A percentile compares a stretch with the other conserved stretches of the same genome.
Evolutionary conservation across 1,139 yeast genomes (phyloP).

Genomic region (Geotrichum carabidarum): DNA sequence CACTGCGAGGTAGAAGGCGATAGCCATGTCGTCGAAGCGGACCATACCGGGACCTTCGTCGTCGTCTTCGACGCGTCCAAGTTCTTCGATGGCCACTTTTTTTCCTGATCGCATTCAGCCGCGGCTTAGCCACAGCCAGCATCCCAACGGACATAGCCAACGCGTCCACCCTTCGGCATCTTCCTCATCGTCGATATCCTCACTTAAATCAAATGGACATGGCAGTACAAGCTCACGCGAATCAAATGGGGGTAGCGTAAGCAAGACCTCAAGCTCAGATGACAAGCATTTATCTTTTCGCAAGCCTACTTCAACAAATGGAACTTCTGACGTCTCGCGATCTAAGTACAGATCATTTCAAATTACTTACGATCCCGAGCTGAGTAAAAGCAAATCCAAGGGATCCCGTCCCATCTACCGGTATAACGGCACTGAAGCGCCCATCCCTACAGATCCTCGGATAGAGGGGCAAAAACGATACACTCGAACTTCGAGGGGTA

Average conservation of each 20-base stretch:
- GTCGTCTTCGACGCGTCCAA: constrained; percentile 10
- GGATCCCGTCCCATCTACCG: constrained; percentile 40
- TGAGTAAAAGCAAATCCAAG: constrained; percentile 40
- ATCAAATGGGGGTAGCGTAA: not conserved
- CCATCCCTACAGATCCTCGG: constrained; percentile 18
- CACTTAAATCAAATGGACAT: not conserved
- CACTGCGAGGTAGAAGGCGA: constrained; percentile 1
- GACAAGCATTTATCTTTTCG: not conserved
- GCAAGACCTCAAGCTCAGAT: not conserved
- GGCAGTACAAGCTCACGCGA: not conserved
- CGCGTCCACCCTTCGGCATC: constrained; percentile 1
- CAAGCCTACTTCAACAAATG: not conserved
- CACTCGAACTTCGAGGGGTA: constrained; percentile 33
- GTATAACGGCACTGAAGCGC: constrained; percentile 11
- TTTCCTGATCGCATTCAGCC: constrained; percentile 18
- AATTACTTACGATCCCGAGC: constrained; percentile 55
- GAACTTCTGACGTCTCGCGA: not conserved
- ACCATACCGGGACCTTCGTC: constrained; percentile 10
- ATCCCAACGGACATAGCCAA: not conserved
- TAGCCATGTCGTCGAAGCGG: constrained; percentile 16
- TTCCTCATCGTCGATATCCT: not conserved
- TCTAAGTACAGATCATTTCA: constrained; percentile 20
- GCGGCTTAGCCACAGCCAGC: constrained; percentile 1
- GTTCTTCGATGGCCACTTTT: constrained; percentile 18
- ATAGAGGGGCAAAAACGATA: constrained; percentile 11